Base-by-base conservation (phyloP, 2,329 filamentous ascomycete species). In the Diaporthe vaccinii region DNA sequence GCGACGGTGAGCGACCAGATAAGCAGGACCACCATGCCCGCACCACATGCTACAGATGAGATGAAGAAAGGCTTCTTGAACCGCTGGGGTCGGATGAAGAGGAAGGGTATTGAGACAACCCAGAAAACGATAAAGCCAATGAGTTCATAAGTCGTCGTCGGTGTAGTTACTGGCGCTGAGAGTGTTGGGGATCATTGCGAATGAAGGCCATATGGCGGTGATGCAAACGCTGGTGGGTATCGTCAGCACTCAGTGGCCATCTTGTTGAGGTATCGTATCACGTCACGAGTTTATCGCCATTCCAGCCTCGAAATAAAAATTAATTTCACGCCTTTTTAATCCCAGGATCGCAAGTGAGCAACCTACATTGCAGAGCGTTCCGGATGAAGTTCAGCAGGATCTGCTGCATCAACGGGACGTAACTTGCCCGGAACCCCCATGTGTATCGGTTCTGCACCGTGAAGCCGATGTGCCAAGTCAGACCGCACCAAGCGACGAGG, bases 51-150 rank as follows among this genome's bases (percentile, higher is more conserved):
- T 4, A 83, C 78, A 59, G 82, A 85, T 9, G 86, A 84, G n/a
- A 87, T 76, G 55, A 85, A 80, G 76, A 89, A 88, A 0, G 86
- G 86, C 4, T 85, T 79, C 78, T 85, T 87, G 80, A 87, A 88
- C 22, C 84, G 84, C 75, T 89, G 87, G 0, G 87, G 86, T 0
- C 84, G 83, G n/a, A 89, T 84, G 80, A 85, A 86, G 6, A 89
- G 80, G 75, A 89, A 87, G 0, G 87, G 87, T 0, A 84, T 81
- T 17, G 88, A 88, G 31, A 87, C 78, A 44, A 86, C 83, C 84
- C 87, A 89, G 79, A 89, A 89, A 55, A 89, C 79, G 69, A 89
- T 86, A 76, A 88, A 86, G 75, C 85, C 89, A 3, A 89, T 82
- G 46, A 90, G 81, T 36, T 87, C 84, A 28, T 85, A 83, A 17